A percentile compares a stretch with the other conserved stretches of the same genome.
phyloP scores from a whole-genome alignment of 2,329 filamentous ascomycete species.

The Juglanconis oblonga region DNA sequence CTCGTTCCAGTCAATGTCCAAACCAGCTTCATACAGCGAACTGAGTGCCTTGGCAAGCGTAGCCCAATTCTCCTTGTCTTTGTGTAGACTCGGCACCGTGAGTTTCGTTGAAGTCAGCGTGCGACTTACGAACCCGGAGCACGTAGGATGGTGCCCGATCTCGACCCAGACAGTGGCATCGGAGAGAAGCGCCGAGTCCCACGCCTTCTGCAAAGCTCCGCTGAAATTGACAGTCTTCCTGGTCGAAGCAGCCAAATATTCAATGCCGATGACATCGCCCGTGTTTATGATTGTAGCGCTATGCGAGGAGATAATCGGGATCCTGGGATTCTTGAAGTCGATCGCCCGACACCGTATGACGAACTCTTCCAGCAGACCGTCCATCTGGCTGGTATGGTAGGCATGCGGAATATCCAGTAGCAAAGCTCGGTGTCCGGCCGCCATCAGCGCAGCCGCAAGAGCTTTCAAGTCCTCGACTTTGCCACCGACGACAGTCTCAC shows the following conservation, averaged over 20 bases:
- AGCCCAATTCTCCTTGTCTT: neutral
- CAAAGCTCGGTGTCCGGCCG: neutral
- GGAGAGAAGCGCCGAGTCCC: neutral
- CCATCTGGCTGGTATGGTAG: constrained; percentile 2
- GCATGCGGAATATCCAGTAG: constrained; percentile 2
- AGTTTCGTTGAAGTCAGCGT: neutral
- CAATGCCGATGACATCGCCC: neutral
- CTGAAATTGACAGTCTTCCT: neutral
- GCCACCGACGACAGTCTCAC: neutral
- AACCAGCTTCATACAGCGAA: neutral
- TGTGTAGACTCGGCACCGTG: neutral
- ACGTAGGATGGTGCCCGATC: neutral
- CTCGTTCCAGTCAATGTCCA: constrained; percentile 1
- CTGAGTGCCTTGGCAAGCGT: neutral
- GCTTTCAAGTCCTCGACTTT: neutral
- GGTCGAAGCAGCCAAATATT: neutral
- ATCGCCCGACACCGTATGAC: neutral
- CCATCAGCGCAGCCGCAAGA: neutral
- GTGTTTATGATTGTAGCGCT: neutral
- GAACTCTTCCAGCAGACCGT: neutral
- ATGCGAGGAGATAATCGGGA: neutral
- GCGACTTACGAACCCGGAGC: neutral
- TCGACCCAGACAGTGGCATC: neutral
- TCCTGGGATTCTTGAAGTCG: neutral
- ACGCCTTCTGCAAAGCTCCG: neutral